Percentiles rank a stretch among this genome's conserved stretches.
phyloP scores from a whole-genome alignment of 345 rosid species.

The Cardiospermum halicacabum region DNA sequence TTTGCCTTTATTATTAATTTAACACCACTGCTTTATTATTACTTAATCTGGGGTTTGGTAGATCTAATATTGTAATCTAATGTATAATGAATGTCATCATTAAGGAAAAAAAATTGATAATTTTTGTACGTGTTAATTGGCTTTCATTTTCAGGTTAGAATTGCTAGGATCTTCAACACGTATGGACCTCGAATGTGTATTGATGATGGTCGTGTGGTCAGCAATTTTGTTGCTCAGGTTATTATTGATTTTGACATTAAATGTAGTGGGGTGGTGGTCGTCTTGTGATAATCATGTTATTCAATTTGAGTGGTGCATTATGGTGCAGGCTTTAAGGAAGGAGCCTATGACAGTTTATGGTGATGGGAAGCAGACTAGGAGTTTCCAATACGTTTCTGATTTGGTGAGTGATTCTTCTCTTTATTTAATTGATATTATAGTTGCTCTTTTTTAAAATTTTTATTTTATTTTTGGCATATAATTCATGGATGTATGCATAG shows the following conservation, averaged over 20 bases:
- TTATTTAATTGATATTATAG: background rate
- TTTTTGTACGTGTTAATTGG: background rate
- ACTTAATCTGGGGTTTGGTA: too few species aligned
- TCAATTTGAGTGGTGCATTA: constrained; percentile 14
- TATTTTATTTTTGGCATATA: too few species aligned
- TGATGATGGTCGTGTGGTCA: constrained; percentile 97
- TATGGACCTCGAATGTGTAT: constrained; percentile 99
- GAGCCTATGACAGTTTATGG: constrained; percentile 98
- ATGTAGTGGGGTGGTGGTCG: background rate
- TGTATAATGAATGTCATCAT: too few species aligned
- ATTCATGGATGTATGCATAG: too few species aligned
- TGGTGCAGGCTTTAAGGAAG: constrained; percentile 88
- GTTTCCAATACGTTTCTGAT: constrained; percentile 97
- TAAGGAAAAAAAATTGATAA: too few species aligned
- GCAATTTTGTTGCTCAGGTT: constrained; percentile 98
- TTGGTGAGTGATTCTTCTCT: constrained; percentile 42
- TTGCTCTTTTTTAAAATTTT: too few species aligned
- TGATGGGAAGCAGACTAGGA: constrained; percentile 98
- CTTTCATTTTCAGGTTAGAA: constrained; percentile 60
- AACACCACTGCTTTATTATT: too few species aligned
- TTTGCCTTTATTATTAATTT: constrained; percentile 12
- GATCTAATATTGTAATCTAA: too few species aligned
- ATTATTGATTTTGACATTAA: background rate
- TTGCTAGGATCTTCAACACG: constrained; percentile 92
- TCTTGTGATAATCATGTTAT: background rate